These are phyloP conservation scores for Tylopilus plumbeoviolaceoides DNA, from an alignment of 768 basidiomycete genomes.

Conservation along the genomic window DNA sequence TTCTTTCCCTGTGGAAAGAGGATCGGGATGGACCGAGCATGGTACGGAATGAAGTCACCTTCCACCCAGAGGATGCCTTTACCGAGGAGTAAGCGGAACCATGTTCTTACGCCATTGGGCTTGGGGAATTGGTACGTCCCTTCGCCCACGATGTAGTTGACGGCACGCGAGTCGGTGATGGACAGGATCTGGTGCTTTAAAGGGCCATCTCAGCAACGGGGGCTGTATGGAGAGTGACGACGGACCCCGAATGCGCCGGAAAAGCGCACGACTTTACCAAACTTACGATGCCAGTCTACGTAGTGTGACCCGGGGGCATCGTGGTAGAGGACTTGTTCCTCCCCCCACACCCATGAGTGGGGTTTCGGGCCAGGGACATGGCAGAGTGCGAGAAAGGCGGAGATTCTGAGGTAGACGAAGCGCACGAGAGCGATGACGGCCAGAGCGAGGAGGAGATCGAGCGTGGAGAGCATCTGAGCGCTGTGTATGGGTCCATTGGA, in stretches of 20 bases:
- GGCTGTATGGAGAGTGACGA: neutral
- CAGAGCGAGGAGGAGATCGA: constrained; percentile 14
- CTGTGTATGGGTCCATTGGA: neutral
- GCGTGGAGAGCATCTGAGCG: constrained; percentile 10
- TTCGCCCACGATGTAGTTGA: constrained; percentile 52
- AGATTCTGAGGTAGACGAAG: constrained; percentile 34
- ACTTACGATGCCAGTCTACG: constrained; percentile 47
- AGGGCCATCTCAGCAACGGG: constrained; percentile 9
- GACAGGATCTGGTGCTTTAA: constrained; percentile 54
- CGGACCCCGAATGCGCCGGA: constrained; percentile 54
- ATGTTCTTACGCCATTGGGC: constrained; percentile 56
- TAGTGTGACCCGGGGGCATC: constrained; percentile 49
- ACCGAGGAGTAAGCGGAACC: constrained; percentile 59
- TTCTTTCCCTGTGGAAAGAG: constrained; percentile 40
- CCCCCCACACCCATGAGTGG: constrained; percentile 55
- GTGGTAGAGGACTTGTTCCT: constrained; percentile 55
- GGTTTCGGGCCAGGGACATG: constrained; percentile 50
- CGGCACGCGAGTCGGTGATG: constrained; percentile 50
- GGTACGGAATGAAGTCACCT: constrained; percentile 34
- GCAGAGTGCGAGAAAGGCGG: constrained; percentile 32
- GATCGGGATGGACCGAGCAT: constrained; percentile 1
- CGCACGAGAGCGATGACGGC: constrained; percentile 30
- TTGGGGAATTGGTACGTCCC: constrained; percentile 58
- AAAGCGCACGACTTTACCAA: constrained; percentile 53
- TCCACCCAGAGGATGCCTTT: constrained; percentile 66